Evolutionary conservation across 164 flowering plant genomes (phyloP).

Genomic region (Aristolochia contorta): DNA sequence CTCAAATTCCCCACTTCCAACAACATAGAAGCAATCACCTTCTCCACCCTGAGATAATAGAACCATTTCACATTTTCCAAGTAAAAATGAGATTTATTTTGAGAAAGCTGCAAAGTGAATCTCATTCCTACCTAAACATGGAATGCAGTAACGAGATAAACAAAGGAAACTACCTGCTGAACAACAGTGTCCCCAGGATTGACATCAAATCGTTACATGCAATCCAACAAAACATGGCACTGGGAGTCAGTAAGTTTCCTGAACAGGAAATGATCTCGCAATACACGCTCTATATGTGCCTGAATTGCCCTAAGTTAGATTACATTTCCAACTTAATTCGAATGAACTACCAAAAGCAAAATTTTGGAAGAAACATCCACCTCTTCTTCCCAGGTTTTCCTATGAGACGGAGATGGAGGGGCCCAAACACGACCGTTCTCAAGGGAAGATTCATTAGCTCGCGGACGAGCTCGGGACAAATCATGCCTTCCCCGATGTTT

Average conservation of each 20-base stretch:
- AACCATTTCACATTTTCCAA: constrained; percentile 4
- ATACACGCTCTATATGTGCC: constrained; percentile 85
- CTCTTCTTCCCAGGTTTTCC: constrained; percentile 99
- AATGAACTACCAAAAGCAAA: too few relatives aligned
- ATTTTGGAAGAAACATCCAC: constrained; percentile 25
- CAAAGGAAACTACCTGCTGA: constrained; percentile 42
- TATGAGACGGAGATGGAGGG: constrained; percentile 75
- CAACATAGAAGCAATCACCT: constrained; percentile 97
- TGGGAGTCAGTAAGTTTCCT: constrained; percentile 90
- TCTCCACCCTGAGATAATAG: constrained; percentile 77
- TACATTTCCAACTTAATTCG: too few relatives aligned
- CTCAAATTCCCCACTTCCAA: constrained; percentile 95
- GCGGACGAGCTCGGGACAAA: constrained; percentile 76
- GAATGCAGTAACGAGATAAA: not conserved
- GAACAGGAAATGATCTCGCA: constrained; percentile 94
- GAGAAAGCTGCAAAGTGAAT: constrained; percentile 1
- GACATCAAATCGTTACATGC: constrained; percentile 94
- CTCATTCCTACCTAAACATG: too few relatives aligned
- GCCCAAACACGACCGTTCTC: constrained; percentile 84
- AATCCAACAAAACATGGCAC: constrained; percentile 85
- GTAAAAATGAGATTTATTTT: not conserved
- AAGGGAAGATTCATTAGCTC: constrained; percentile 82
- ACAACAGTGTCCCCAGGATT: constrained; percentile 85
- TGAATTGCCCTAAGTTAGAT: constrained; percentile 16
- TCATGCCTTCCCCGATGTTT: constrained; percentile 75